Evolutionary conservation across 495 filamentous ascomycete genomes (phyloP), one percentile per base, ranked within the genome.

Genomic region (Xylaria nigripes): DNA sequence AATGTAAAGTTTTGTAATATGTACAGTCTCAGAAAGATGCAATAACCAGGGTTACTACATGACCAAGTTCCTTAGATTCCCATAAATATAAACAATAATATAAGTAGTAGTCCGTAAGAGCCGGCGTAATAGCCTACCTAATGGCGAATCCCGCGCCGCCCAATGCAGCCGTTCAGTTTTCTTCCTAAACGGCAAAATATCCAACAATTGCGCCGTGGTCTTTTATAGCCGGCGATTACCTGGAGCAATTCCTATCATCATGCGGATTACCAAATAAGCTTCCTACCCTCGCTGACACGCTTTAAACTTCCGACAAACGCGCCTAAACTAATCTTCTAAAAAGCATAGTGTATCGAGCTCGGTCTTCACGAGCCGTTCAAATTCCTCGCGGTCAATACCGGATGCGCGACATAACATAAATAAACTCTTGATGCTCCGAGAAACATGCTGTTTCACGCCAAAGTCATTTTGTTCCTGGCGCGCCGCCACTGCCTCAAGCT

Each of bases 361-460:
- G 3, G 78, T 87, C 70, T 78, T 76, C 2, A 98, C 80, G 55
- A 95, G 67, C 48, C 79, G 72, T 69, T 90, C 86, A 70, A 98
- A 96, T 58, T 96, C 91, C 23, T 78, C 77, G 45, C 87, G 76
- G 45, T 87, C 83, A 56, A 98, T 90, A 2, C 93, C 93, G 18
- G 82, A 82, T 15, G 81, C 78, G 61, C 83, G 81, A 41, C 90
- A 89, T 29, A 98, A 72, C 34, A 89, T 75, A 63, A 85, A 96
- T 56, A 98, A 67, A 67, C 87, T 93, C 75, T 95, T 91, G 55
- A 98, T 82, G 63, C 84, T 91, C 6, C 87, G 82, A 41, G 86
- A 81, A 23, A 98, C 85, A 68, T 96, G 93, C 68, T 95, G 89
- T 68, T 89, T 88, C 19, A 96, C 82, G 3, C 85, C 90, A 13